These are phyloP conservation scores for Aspergillus saccharolyticus DNA, from an alignment of 495 filamentous ascomycete genomes.

Conservation along the genomic window DNA sequence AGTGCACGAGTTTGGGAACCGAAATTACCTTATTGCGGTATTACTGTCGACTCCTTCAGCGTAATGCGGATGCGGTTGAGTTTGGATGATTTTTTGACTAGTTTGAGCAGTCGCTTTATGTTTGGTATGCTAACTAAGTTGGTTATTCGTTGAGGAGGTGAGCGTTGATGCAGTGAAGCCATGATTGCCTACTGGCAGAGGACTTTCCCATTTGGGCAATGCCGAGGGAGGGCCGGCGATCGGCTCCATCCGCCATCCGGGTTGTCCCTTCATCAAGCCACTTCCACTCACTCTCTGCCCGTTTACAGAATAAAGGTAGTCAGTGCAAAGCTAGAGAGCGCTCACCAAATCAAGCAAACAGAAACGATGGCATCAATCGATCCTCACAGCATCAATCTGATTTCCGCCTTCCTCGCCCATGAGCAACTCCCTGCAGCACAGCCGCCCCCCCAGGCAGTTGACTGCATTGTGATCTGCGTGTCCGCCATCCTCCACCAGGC, in stretches of 20 bases:
- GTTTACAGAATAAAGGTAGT: too few species aligned
- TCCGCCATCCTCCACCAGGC: constrained; percentile 22
- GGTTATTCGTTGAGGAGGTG: too few species aligned
- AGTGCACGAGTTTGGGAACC: constrained; percentile 2
- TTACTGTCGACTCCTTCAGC: neutral
- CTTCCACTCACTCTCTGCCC: too few species aligned
- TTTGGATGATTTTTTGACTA: neutral
- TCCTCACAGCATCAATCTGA: constrained; percentile 21
- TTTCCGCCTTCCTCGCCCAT: constrained; percentile 23
- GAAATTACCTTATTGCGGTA: neutral
- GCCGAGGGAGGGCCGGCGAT: too few species aligned
- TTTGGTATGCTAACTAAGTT: neutral
- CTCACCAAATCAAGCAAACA: too few species aligned
- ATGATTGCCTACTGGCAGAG: too few species aligned
- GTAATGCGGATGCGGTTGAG: constrained; percentile 2
- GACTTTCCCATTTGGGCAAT: too few species aligned
- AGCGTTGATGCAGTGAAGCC: too few species aligned
- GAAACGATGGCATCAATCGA: neutral
- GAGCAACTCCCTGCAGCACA: constrained; percentile 8
- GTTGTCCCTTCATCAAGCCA: too few species aligned
- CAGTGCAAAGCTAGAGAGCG: too few species aligned
- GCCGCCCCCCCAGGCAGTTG: constrained; percentile 7
- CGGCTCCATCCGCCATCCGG: too few species aligned
- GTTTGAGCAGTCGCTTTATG: constrained; percentile 4
- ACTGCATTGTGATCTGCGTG: constrained; percentile 28